A percentile compares a stretch with the other conserved stretches of the same genome.
phyloP scores from a whole-genome alignment of 306 rosid species.

The Citrullus colocynthis region DNA sequence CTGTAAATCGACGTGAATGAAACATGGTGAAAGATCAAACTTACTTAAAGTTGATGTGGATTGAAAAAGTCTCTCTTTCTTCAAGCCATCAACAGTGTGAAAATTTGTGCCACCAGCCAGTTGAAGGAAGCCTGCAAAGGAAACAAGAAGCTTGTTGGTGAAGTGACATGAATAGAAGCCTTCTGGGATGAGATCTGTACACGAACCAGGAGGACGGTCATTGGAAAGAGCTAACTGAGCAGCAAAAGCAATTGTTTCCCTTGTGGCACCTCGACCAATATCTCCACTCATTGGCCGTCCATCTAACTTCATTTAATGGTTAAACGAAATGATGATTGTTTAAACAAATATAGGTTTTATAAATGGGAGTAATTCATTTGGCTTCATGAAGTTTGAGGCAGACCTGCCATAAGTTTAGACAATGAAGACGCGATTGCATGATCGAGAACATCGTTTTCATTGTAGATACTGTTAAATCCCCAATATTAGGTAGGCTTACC shows the following conservation, averaged over 20 bases:
- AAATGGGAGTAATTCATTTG: neutral
- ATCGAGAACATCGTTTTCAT: slow-evolving; percentile 65
- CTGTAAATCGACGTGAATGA: neutral
- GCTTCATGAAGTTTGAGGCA: neutral
- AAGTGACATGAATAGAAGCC: neutral
- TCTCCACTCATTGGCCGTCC: slow-evolving; percentile 98
- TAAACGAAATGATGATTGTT: neutral
- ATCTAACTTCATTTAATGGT: slow-evolving; percentile 50
- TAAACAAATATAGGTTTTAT: neutral
- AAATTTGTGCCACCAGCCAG: slow-evolving; percentile 93
- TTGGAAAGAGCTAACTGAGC: slow-evolving; percentile 39
- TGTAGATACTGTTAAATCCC: slow-evolving; percentile 47
- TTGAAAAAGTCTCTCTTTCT: slow-evolving; percentile 50
- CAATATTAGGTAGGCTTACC: slow-evolving; percentile 80
- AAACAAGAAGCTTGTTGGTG: neutral
- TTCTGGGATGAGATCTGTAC: neutral
- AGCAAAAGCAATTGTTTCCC: slow-evolving; percentile 71
- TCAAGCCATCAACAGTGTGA: slow-evolving; percentile 71
- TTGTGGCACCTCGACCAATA: slow-evolving; percentile 85
- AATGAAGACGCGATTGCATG: slow-evolving; percentile 43
- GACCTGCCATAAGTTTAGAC: slow-evolving; percentile 91
- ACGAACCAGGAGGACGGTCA: slow-evolving; percentile 66
- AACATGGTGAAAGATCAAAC: neutral
- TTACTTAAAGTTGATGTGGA: slow-evolving; percentile 26
- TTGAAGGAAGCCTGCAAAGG: slow-evolving; percentile 69